Evolutionary conservation across 2,329 filamentous ascomycete species (phyloP).

Genomic region (Botrytis elliptica): DNA sequence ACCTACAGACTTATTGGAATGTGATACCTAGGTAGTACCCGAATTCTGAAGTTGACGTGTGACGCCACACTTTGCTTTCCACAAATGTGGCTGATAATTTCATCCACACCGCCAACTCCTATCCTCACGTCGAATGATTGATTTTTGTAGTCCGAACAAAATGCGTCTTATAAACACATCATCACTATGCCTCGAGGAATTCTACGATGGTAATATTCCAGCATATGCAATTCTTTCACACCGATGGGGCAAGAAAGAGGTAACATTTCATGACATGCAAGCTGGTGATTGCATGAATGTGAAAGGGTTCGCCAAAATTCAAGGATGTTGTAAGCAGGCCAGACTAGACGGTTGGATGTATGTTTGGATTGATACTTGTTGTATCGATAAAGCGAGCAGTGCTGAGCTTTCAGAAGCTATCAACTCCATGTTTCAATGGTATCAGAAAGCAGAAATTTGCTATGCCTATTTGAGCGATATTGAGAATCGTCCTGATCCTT

Average conservation of each 20-base stretch:
- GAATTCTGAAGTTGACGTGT: background rate
- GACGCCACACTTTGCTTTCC: background rate
- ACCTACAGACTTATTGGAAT: background rate
- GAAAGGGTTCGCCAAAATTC: background rate
- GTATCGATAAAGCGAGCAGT: background rate
- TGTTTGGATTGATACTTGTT: background rate
- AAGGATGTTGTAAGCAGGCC: background rate
- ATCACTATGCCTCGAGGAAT: background rate
- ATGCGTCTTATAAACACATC: background rate
- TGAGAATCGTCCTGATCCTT: background rate
- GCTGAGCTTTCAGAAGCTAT: background rate
- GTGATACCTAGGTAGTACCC: background rate
- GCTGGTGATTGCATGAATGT: background rate
- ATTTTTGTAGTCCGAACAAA: background rate
- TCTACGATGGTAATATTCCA: background rate
- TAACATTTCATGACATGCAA: slow-evolving; percentile 36
- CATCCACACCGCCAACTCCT: background rate
- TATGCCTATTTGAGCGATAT: background rate
- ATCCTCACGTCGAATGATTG: background rate
- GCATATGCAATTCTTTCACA: slow-evolving; percentile 43
- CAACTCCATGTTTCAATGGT: background rate
- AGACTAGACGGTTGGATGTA: background rate
- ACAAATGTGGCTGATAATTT: background rate
- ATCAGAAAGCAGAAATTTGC: background rate
- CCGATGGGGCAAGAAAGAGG: slow-evolving; percentile 40